Conservation (phyloP, 306 rosid species). For the Quillaja saponaria region DNA sequence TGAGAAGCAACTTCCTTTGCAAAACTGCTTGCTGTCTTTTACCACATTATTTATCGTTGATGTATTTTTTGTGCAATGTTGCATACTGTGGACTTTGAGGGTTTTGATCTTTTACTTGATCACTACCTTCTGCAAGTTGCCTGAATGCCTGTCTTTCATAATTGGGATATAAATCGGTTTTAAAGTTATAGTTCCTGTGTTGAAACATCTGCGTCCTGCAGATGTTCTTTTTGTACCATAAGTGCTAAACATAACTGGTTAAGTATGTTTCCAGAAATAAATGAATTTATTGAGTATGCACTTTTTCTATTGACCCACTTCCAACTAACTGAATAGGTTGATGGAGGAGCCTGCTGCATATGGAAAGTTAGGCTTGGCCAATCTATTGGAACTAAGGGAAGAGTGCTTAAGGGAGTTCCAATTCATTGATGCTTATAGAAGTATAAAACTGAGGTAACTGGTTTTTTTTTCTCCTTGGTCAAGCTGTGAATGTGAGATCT, state of each 20-base stretch:
- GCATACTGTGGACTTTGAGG: no score
- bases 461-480: constrained; percentile 5
- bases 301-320: constrained; percentile 24
- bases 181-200: no score
- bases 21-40: not conserved
- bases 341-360: constrained; percentile 98
- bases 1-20: constrained; percentile 9
- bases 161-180: no score
- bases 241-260: not conserved
- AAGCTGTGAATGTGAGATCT: constrained; percentile 18
- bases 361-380: constrained; percentile 92
- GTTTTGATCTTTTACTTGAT: no score
- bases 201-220: no score
- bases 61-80: no score
- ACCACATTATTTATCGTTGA: no score
- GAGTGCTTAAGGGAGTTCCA: constrained; percentile 99
- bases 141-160: no score
- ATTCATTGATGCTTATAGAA: constrained; percentile 89
- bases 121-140: no score
- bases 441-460: constrained; percentile 87
- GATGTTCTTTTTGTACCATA: not conserved
- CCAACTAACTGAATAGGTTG: constrained; percentile 57
- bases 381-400: constrained; percentile 94
- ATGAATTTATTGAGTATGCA: constrained; percentile 5
- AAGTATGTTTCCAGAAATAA: not conserved